Percentiles rank a stretch among this genome's conserved stretches.
Conservation (phyloP, 1,139 yeast species). For the Candida mesenterica region DNA sequence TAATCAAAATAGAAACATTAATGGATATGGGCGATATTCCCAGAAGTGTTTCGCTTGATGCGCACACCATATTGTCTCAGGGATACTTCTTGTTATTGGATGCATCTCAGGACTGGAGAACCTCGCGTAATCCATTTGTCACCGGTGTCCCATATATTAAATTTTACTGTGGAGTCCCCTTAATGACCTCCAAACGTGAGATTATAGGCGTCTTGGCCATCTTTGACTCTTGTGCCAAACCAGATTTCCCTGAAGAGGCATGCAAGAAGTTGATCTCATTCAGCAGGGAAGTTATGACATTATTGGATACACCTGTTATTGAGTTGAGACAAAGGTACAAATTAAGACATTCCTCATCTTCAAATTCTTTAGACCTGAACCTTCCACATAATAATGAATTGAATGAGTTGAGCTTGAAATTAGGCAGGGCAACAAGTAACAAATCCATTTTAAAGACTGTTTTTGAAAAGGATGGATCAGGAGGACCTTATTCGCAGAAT, state of each 20-base stretch:
- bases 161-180: slow-evolving; percentile 65
- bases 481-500: slow-evolving; percentile 53
- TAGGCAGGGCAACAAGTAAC: slow-evolving; percentile 57
- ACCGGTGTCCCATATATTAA: slow-evolving; percentile 56
- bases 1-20: slow-evolving; percentile 48
- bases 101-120: slow-evolving; percentile 69
- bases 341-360: slow-evolving; percentile 8
- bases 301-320: slow-evolving; percentile 36
- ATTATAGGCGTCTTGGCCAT: slow-evolving; percentile 61
- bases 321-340: slow-evolving; percentile 11
- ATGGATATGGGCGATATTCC: slow-evolving; percentile 51
- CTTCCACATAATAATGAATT: slow-evolving; percentile 19
- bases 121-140: slow-evolving; percentile 57
- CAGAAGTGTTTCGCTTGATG: slow-evolving; percentile 58
- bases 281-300: slow-evolving; percentile 43
- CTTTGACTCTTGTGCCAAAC: slow-evolving; percentile 50
- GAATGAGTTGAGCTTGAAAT: slow-evolving; percentile 27
- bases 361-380: slow-evolving; percentile 1
- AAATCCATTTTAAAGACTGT: slow-evolving; percentile 35
- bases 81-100: slow-evolving; percentile 55
- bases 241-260: slow-evolving; percentile 33
- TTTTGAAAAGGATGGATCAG: slow-evolving; percentile 62
- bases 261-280: slow-evolving; percentile 33
- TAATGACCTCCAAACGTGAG: slow-evolving; percentile 36
- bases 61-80: slow-evolving; percentile 61